Conservation (phyloP, 768 basidiomycete species). For the Xerocomus spinulosus region DNA sequence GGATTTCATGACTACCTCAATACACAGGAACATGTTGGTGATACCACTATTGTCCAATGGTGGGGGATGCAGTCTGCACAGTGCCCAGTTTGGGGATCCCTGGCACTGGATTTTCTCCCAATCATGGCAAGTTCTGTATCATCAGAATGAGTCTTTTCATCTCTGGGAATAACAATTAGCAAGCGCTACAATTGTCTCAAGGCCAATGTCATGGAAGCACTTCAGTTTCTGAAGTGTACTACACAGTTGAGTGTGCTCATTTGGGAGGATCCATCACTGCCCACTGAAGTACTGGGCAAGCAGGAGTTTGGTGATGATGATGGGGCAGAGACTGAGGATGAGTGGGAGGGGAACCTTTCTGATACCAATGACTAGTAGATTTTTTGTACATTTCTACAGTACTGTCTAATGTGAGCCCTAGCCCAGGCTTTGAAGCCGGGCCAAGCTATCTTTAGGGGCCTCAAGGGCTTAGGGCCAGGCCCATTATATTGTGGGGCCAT, state of each 20-base stretch:
- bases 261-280: too few species aligned
- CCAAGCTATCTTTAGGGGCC: too few species aligned
- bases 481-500: too few species aligned
- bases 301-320: background rate
- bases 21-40: background rate
- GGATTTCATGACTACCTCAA: slow-evolving; percentile 11
- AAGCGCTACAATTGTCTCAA: slow-evolving; percentile 5
- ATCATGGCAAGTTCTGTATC: slow-evolving; percentile 9
- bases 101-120: background rate
- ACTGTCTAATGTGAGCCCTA: background rate
- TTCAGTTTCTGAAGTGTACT: slow-evolving; percentile 4
- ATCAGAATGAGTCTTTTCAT: background rate
- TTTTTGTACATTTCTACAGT: background rate
- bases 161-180: slow-evolving; percentile 5
- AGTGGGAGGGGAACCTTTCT: slow-evolving; percentile 1
- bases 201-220: background rate
- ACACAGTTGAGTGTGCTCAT: too few species aligned
- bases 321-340: background rate
- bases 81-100: slow-evolving; percentile 6
- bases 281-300: background rate
- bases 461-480: too few species aligned
- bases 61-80: background rate
- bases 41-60: slow-evolving; percentile 5
- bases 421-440: background rate
- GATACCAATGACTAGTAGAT: background rate